Percentiles rank a stretch among this genome's conserved stretches.
Conservation (phyloP, 2,329 filamentous ascomycete genomes). For the Diplodia seriata region DNA sequence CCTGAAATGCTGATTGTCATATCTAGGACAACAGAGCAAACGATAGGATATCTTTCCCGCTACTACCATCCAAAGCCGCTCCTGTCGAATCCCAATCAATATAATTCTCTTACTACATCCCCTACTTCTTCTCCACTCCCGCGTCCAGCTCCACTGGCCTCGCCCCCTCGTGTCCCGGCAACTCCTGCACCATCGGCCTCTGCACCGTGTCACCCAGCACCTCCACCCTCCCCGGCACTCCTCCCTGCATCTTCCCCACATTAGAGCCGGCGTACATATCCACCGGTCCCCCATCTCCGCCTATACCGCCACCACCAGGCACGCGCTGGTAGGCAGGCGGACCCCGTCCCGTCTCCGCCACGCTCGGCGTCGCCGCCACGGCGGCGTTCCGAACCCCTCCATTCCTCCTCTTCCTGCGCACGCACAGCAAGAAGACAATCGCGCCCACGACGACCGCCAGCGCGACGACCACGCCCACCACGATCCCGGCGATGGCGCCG, state of each 20-base stretch:
- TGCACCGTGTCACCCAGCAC: neutral
- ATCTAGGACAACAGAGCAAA: neutral
- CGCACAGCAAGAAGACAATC: neutral
- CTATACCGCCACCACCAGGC: neutral
- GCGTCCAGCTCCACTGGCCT: constrained; percentile 5
- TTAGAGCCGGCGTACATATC: neutral
- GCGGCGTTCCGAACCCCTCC: neutral
- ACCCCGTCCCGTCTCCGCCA: neutral
- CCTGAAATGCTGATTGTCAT: neutral
- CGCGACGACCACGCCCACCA: neutral
- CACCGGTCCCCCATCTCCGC: neutral
- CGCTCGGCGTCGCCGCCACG: neutral
- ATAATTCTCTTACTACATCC: neutral
- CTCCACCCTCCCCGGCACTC: neutral
- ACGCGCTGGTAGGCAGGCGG: neutral
- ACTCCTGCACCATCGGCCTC: neutral
- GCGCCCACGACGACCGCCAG: neutral
- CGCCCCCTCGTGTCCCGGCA: neutral
- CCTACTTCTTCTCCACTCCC: neutral
- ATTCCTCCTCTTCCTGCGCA: neutral
- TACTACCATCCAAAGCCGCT: neutral
- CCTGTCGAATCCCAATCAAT: no score
- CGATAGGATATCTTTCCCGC: neutral
- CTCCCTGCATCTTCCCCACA: neutral
- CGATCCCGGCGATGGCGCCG: neutral